Percentiles rank a stretch among this genome's conserved stretches.
These are phyloP conservation scores for Carex scoparia DNA, from an alignment of 176 grass and related monocot genomes.

Conservation along the genomic window DNA sequence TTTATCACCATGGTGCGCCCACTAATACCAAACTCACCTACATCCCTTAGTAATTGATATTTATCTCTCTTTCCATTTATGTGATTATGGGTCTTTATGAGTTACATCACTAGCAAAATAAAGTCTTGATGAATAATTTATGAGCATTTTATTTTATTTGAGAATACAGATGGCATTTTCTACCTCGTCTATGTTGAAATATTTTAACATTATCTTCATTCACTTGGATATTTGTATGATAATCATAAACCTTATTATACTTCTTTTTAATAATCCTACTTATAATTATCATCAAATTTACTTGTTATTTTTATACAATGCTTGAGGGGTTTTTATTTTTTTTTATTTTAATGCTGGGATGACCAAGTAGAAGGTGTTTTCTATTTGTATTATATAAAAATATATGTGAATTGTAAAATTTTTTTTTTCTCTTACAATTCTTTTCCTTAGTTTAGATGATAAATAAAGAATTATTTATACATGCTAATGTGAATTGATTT, in stretches of 20 bases:
- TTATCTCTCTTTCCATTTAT: neutral
- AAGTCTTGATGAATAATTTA: neutral
- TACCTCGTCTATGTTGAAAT: neutral
- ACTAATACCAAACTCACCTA: neutral
- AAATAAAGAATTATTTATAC: neutral
- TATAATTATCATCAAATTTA: too few relatives aligned
- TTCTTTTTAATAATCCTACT: too few relatives aligned
- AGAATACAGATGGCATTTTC: neutral
- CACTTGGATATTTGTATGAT: neutral
- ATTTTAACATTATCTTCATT: neutral
- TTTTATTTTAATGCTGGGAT: too few relatives aligned
- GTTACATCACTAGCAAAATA: too few relatives aligned
- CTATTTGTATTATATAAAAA: too few relatives aligned
- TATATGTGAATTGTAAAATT: too few relatives aligned
- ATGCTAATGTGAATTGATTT: neutral
- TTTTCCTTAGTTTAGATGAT: too few relatives aligned
- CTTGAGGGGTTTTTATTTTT: too few relatives aligned
- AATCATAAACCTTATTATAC: neutral
- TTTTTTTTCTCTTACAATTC: too few relatives aligned
- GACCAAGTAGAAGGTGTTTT: too few relatives aligned
- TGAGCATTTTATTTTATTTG: neutral
- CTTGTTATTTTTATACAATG: too few relatives aligned
- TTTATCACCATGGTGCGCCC: neutral
- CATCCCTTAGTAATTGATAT: neutral
- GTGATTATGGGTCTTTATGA: neutral